Evolutionary conservation across 371 early-diverging fungal species (phyloP).

Genomic region (Scutellospora calospora): DNA sequence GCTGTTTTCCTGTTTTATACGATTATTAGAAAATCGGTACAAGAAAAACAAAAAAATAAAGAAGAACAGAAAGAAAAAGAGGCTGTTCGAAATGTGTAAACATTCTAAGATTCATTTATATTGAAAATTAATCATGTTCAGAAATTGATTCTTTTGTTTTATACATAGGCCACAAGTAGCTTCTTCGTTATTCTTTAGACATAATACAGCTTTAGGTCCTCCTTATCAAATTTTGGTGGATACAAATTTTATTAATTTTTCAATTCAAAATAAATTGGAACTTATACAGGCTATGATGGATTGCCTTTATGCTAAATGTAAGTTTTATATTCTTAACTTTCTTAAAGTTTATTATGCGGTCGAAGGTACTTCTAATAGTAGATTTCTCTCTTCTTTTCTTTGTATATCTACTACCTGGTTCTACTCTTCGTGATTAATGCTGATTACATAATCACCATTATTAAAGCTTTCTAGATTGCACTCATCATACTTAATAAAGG

Average conservation of each 20-base stretch:
- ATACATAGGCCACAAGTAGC: conserved; percentile 84
- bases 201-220: conserved; percentile 96
- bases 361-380: too few species aligned
- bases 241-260: conserved; percentile 99
- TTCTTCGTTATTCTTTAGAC: conserved; percentile 96
- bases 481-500: too few species aligned
- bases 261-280: conserved; percentile 99
- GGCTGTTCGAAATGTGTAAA: conserved; percentile 84
- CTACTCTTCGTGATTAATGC: too few species aligned
- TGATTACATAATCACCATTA: too few species aligned
- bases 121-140: neutral
- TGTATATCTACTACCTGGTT: too few species aligned
- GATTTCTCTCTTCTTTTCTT: too few species aligned
- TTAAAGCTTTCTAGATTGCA: too few species aligned
- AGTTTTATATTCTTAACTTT: conserved; percentile 34
- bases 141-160: neutral
- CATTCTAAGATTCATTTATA: neutral
- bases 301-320: conserved; percentile 96
- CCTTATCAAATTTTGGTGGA: conserved; percentile 99
- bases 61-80: conserved; percentile 74
- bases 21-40: conserved; percentile 74
- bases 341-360: neutral
- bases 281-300: conserved; percentile 98
- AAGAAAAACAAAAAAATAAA: conserved; percentile 80
- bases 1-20: neutral